phyloP scores from a whole-genome alignment of 192 early-diverging fungal genomes.

The Umbelopsis sp. region DNA sequence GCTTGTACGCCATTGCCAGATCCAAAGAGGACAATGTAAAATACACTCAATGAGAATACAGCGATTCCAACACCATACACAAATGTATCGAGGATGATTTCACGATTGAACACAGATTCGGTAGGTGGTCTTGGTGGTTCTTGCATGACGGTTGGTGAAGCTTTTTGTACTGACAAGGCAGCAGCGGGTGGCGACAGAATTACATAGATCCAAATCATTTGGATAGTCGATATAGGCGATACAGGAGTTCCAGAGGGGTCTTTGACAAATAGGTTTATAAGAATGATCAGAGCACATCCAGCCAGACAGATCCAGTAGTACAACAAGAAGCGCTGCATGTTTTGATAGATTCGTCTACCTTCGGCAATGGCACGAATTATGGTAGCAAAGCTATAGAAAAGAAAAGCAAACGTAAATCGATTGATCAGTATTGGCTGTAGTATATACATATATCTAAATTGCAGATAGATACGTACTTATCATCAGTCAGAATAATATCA shows the following conservation, averaged over 20 bases:
- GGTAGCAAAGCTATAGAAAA: constrained; percentile 60
- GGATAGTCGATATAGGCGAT: constrained; percentile 74
- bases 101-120: constrained; percentile 68
- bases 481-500: constrained; percentile 86
- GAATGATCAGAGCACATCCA: constrained; percentile 68
- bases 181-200: constrained; percentile 76
- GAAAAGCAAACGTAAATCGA: no score
- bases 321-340: constrained; percentile 75
- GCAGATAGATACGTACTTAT: constrained; percentile 42
- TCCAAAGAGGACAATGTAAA: constrained; percentile 61
- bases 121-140: constrained; percentile 68
- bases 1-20: constrained; percentile 60
- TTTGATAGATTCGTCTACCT: constrained; percentile 79
- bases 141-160: constrained; percentile 67
- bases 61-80: constrained; percentile 64
- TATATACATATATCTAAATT: not conserved
- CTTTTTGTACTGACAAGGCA: constrained; percentile 68
- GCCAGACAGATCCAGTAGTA: constrained; percentile 44
- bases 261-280: constrained; percentile 66
- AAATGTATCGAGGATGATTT: constrained; percentile 70
- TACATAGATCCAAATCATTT: constrained; percentile 79
- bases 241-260: constrained; percentile 59
- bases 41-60: constrained; percentile 54
- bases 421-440: no score
- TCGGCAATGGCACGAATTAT: constrained; percentile 78